Percentiles rank a stretch among this genome's conserved stretches.
phyloP scores from a whole-genome alignment of 2,329 filamentous ascomycete species.

The Sporothrix brunneoviolacea region DNA sequence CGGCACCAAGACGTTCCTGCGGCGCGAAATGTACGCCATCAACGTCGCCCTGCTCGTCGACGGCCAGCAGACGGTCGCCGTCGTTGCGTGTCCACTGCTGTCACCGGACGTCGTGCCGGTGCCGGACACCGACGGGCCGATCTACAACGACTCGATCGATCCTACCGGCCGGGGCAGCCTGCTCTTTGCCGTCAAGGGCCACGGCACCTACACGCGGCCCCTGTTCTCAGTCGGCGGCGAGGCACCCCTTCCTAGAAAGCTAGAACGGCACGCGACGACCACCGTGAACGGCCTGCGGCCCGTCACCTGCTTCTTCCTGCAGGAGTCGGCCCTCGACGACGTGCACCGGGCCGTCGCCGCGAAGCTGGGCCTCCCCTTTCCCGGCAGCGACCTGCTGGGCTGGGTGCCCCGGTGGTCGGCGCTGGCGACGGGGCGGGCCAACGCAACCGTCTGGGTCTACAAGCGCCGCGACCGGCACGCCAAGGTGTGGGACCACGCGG shows the following conservation, averaged over 20 bases:
- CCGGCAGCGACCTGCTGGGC: constrained; percentile 46
- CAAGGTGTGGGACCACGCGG: constrained; percentile 56
- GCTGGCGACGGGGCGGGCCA: constrained; percentile 46
- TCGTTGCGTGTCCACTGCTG: constrained; percentile 39
- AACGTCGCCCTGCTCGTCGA: constrained; percentile 48
- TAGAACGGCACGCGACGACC: constrained; percentile 27
- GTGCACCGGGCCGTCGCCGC: constrained; percentile 40
- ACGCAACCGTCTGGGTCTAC: constrained; percentile 53
- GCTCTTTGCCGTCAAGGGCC: constrained; percentile 41
- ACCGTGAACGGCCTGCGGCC: too few relatives aligned
- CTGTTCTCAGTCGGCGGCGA: constrained; percentile 22
- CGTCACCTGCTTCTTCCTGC: constrained; percentile 41
- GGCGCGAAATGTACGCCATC: constrained; percentile 49
- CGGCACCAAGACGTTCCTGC: constrained; percentile 51
- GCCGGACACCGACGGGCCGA: constrained; percentile 33
- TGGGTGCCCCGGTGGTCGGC: constrained; percentile 52
- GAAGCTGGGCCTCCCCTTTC: constrained; percentile 35
- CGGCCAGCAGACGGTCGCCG: constrained; percentile 42
- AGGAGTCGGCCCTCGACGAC: constrained; percentile 42
- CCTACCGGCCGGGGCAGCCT: constrained; percentile 39
- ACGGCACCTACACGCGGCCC: constrained; percentile 42
- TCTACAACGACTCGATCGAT: constrained; percentile 40
- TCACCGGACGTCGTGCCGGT: constrained; percentile 31
- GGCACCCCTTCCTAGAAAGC: constrained; percentile 20
- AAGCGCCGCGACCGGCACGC: constrained; percentile 39